Conservation (phyloP, 1,284 basidiomycete species). For the Cystobasidium pallidum region DNA sequence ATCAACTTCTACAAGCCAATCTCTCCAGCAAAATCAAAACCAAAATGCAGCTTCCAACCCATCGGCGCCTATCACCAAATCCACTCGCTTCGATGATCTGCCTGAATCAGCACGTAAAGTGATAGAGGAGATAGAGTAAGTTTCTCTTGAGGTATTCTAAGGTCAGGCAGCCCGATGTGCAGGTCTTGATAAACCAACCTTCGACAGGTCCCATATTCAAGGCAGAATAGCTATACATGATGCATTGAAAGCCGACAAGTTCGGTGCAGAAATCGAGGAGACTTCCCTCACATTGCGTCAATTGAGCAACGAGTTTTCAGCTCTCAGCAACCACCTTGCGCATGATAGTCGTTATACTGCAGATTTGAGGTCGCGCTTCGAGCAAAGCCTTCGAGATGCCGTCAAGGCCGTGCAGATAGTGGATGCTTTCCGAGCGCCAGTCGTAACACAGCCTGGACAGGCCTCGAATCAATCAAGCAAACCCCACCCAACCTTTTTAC, state of each 20-base stretch:
- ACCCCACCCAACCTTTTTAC: constrained; percentile 34
- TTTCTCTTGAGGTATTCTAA: constrained; percentile 39
- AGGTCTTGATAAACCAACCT: neutral
- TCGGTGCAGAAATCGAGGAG: constrained; percentile 72
- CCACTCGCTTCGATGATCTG: constrained; percentile 80
- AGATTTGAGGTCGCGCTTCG: constrained; percentile 46
- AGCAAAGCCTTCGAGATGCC: constrained; percentile 58
- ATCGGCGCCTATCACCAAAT: constrained; percentile 64
- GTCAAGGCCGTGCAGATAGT: constrained; percentile 70
- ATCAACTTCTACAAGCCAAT: constrained; percentile 24
- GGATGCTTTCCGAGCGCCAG: constrained; percentile 61
- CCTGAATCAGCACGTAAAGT: constrained; percentile 68
- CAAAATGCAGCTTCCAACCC: constrained; percentile 42
- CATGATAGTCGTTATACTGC: constrained; percentile 43
- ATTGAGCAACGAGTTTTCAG: constrained; percentile 65
- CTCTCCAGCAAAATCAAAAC: constrained; percentile 44
- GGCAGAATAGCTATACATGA: constrained; percentile 74
- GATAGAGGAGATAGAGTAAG: constrained; percentile 74
- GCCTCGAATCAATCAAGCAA: constrained; percentile 14
- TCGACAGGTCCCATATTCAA: constrained; percentile 68
- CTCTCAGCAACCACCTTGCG: constrained; percentile 24
- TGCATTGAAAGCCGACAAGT: constrained; percentile 71
- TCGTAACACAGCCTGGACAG: constrained; percentile 61
- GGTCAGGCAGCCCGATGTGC: no score
- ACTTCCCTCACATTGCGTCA: constrained; percentile 68